Base-by-base conservation (phyloP, 1,139 yeast genomes). In the Hyphopichia fennica region DNA sequence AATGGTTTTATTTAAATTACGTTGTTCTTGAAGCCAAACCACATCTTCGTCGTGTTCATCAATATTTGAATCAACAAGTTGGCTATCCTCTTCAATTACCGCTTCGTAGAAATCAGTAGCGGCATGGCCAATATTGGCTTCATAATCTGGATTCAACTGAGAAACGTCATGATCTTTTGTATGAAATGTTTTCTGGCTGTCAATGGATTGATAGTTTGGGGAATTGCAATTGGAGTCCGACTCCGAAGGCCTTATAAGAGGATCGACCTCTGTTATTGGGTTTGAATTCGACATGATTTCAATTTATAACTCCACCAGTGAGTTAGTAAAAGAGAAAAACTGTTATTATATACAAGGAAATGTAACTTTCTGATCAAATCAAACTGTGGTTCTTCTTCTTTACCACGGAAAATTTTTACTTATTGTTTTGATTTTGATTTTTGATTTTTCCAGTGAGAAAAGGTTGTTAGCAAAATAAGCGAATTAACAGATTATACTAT, bases 1-100 rank as follows among this genome's bases (percentile, higher is more conserved):
- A 32, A 59, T 50, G 2, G 54, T 38, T 48, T 62, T 58, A 47
- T 63, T 61, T 35, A 49, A 45, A 14, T 43, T 30, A 13, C 69
- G 53, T 39, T 65, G 69, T 43, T 65, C 66, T 8, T 65, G 47
- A 19, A 65, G 51, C 69, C 68, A 64, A 2, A 53, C 31, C 2
- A 58, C 62, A 35, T 64, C 70, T 33, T 61, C 67, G 36, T 60
- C 60, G 16, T 51, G 52, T 14, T 50, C 54, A 2, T 52, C 54
- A 11, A 5, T 3, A 18, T 33, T 14, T 4, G 6, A 3, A n/a
- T 33, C 11, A n/a, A n/a, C n/a, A n/a, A n/a, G n/a, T n/a, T 16
- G 20, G 13, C 13, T 9, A 17, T 57, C 62, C 4, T 60, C 68
- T 14, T 63, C 65, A 15, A 60, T 52, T 18, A 60, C 56, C 10